A percentile compares a stretch with the other conserved stretches of the same genome.
These are phyloP conservation scores for Solanum appendiculatum DNA, from an alignment of 257 asterid genomes.

Conservation along the genomic window DNA sequence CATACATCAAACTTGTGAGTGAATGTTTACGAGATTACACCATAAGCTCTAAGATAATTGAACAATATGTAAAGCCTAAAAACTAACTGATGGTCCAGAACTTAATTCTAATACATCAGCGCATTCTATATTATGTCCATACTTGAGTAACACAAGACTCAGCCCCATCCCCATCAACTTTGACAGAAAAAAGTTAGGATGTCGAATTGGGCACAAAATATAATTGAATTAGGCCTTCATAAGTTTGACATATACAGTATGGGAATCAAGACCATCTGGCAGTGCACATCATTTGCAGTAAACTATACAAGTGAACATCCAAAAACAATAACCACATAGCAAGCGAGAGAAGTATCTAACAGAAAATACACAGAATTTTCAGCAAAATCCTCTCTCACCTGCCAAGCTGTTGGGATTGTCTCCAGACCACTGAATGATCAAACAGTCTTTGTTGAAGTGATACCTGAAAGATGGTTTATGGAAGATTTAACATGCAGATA, in stretches of 20 bases:
- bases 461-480: constrained; percentile 45
- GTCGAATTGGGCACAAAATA: neutral
- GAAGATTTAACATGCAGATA: neutral
- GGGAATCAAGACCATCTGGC: neutral
- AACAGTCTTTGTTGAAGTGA: constrained; percentile 63
- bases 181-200: neutral
- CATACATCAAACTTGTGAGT: neutral
- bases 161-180: neutral
- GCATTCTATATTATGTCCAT: neutral
- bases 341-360: neutral
- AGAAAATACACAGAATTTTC: neutral
- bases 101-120: neutral
- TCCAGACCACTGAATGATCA: constrained; percentile 90
- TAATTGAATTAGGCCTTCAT: neutral
- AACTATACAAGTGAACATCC: neutral
- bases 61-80: neutral
- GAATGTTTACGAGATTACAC: neutral
- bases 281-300: neutral
- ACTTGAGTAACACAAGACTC: neutral
- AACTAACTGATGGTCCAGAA: neutral
- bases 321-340: neutral
- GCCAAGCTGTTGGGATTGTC: constrained; percentile 99
- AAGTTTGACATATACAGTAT: neutral
- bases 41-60: neutral
- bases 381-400: constrained; percentile 28